A percentile compares a stretch with the other conserved stretches of the same genome.
phyloP scores from a whole-genome alignment of 73 alveolate genomes.

The Durusdinium trenchii region DNA sequence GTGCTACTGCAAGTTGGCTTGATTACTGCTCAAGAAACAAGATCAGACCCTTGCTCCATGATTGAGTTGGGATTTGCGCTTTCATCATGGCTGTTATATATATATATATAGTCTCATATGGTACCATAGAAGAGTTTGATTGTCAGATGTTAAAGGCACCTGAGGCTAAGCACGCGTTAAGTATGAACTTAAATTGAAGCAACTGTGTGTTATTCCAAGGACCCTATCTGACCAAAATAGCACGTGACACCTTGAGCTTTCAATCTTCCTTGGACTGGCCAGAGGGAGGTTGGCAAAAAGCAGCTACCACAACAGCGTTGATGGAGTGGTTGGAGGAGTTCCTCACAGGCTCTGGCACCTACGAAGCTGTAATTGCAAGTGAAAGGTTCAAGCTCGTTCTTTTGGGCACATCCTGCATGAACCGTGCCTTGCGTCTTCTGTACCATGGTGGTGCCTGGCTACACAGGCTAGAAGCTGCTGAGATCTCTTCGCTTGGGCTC shows the following conservation, averaged over 20 bases:
- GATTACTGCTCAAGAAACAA: no score
- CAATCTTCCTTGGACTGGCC: not conserved
- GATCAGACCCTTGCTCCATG: no score
- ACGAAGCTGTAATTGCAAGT: no score
- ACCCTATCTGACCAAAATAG: not conserved
- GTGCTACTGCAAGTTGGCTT: not conserved
- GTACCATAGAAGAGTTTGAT: no score
- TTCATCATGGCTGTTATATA: no score
- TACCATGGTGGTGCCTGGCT: slow-evolving; percentile 9
- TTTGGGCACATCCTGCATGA: not conserved
- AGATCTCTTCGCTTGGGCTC: not conserved
- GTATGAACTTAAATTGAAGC: no score
- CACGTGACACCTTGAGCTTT: not conserved
- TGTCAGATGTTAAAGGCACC: no score
- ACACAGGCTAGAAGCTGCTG: not conserved
- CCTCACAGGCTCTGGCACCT: not conserved
- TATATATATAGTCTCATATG: no score
- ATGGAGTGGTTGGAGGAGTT: not conserved
- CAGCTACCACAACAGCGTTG: not conserved
- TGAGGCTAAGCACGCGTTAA: no score
- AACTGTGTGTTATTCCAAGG: no score
- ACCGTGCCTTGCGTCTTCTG: not conserved
- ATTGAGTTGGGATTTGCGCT: no score
- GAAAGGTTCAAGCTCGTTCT: no score
- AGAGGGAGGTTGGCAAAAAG: slow-evolving; percentile 1